Evolutionary conservation across 192 early-diverging fungal genomes (phyloP), one percentile per base, ranked within the genome.

Genomic region (Ambispora gerdemannii): DNA sequence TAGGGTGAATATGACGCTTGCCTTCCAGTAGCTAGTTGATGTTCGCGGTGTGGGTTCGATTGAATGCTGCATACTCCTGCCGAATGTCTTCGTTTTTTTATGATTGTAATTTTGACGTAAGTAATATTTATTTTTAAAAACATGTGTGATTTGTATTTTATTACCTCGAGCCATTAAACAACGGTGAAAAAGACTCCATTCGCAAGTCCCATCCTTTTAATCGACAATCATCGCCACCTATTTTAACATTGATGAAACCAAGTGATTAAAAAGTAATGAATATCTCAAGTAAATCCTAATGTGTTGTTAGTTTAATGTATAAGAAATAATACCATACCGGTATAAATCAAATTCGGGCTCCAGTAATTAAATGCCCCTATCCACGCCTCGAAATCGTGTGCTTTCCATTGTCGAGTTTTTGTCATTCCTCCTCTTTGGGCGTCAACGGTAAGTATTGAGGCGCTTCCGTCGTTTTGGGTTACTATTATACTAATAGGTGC

Each of bases 41-140:
- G 79, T 67, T 93, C 88, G 20, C 82, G 63, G 69, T 89, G 88
- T 30, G 92, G 92, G 70, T 89, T 88, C 1, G 89, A 90, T 66
- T 97, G 92, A 33, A 98, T 94, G 50, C 87, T 90, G 60, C 91
- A 93, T 0, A 98, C 95, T 7, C 96, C 96, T 56, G 93, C 91
- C n/a, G 84, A 76, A 73, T 97, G 95, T 51, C 86, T 89, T 59
- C 35, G 4, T 53, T 52, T 34, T 20, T 58, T 30, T 22, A 56
- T 3, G 11, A 50, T 8, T 24, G 35, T 34, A 36, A 53, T 66
- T 4, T 62, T 8, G 43, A 30, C 55, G 2, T 36, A 25, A 20
- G 27, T 30, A 71, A 30, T 63, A 22, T 27, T 27, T 43, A 20
- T 8, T 27, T 1, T 56, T 17, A 36, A 43, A 19, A 52, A 27